Evolutionary conservation across 345 rosid species (phyloP), one percentile per base, ranked within the genome.

Genomic region (Acer saccharum): DNA sequence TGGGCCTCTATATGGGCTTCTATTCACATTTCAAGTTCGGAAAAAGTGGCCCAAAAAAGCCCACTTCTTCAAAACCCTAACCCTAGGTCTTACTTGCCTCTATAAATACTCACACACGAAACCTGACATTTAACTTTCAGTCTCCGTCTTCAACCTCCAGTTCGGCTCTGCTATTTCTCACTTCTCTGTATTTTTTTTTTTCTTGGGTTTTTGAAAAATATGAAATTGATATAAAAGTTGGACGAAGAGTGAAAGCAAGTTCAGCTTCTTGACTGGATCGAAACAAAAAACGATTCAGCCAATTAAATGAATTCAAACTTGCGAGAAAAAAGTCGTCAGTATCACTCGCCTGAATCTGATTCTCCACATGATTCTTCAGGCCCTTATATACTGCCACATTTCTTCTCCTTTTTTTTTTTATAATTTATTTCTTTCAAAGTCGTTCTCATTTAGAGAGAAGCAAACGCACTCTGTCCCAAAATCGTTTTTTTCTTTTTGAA

Each of bases 401-500:
- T 10, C 2, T 32, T 4, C 6, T 62, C 43, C 2, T 46, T 35
- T 12, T 7, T 48, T 43, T 18, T 0, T 41, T 13, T 10, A n/a
- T n/a, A n/a, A n/a, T n/a, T n/a, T n/a, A n/a, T n/a, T n/a, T n/a
- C 65, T 4, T 0, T 43, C 6, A 8, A 2, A 10, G 2, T 55
- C 9, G 1, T 21, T 3, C 11, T 43, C 46, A 9, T 18, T 25
- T 2, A 3, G 18, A n/a, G 12, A 27, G 13, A 17, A 50, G 90
- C 90, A 82, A 87, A 83, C 90, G 88, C 88, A 83, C 90, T 87
- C 88, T 85, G 88, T 85, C 87, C 87, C 83, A 18, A 67, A 83
- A 75, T 84, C 65, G 54, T 65, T 27, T 25, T 52, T 9, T n/a
- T 35, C 46, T 9, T 1, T 43, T 43, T 43, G 6, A 21, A 57